Conservation (phyloP, 1,139 yeast genomes). For the Candida tetrigidarum region DNA sequence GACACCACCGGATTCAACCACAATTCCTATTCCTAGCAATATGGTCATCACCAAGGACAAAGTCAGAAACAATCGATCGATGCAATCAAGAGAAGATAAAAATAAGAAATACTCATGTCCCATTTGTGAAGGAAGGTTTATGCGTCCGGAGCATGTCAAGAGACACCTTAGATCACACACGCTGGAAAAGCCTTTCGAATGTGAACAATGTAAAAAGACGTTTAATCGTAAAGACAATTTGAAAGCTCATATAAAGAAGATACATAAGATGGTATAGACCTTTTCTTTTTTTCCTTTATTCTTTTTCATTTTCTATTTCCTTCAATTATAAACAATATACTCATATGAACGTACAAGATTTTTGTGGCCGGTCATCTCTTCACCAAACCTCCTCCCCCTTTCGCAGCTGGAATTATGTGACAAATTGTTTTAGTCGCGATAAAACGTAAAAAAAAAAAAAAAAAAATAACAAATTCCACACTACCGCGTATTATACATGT, state of each 20-base stretch:
- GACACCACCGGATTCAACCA: constrained; percentile 7
- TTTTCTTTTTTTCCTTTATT: neutral
- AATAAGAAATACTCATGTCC: constrained; percentile 76
- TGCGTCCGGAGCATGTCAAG: constrained; percentile 90
- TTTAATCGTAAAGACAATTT: constrained; percentile 74
- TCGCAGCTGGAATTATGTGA: no score
- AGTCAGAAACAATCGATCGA: constrained; percentile 18
- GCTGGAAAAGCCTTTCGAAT: constrained; percentile 82
- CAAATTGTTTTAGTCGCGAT: no score
- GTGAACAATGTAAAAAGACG: constrained; percentile 79
- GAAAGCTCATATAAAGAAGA: constrained; percentile 70
- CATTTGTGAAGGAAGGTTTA: constrained; percentile 75
- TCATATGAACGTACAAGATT: no score
- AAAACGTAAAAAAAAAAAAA: no score
- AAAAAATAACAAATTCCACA: no score
- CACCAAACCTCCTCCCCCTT: no score
- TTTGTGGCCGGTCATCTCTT: no score
- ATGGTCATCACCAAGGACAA: constrained; percentile 17
- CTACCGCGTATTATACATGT: no score
- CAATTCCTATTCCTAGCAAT: constrained; percentile 19
- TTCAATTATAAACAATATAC: neutral
- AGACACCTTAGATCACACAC: constrained; percentile 90
- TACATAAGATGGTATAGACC: constrained; percentile 38
- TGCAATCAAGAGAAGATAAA: constrained; percentile 39
- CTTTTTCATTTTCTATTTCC: neutral